A percentile compares a stretch with the other conserved stretches of the same genome.
These are phyloP conservation scores for Solanum lycopersicoides DNA, from an alignment of 257 asterid genomes.

Conservation along the genomic window DNA sequence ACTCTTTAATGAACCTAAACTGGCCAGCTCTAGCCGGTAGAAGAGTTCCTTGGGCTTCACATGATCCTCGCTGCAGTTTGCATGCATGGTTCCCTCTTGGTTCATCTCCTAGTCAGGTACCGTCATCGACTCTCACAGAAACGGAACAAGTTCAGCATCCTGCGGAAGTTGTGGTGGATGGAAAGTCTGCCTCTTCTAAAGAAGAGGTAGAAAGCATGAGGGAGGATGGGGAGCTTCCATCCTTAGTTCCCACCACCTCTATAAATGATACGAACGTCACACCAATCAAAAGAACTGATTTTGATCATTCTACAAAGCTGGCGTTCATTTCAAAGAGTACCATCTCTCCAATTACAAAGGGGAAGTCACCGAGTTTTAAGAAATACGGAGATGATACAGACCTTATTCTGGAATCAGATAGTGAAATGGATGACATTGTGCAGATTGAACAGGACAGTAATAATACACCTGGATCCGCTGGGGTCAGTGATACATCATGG, in stretches of 20 bases:
- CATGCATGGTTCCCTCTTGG: constrained; percentile 47
- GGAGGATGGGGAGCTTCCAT: constrained; percentile 96
- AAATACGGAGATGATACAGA: constrained; percentile 62
- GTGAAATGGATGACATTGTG: constrained; percentile 24
- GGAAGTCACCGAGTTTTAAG: constrained; percentile 63
- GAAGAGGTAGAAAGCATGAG: constrained; percentile 49
- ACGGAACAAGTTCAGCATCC: constrained; percentile 39
- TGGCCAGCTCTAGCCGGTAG: constrained; percentile 68
- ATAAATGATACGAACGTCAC: constrained; percentile 25
- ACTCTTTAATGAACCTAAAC: constrained; percentile 54
- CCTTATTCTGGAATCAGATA: constrained; percentile 76
- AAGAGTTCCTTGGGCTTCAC: constrained; percentile 87
- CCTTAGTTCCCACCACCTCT: constrained; percentile 32
- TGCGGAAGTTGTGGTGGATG: constrained; percentile 23
- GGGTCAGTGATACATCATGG: constrained; percentile 40
- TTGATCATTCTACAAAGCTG: constrained; percentile 43
- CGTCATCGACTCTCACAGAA: constrained; percentile 22
- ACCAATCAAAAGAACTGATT: constrained; percentile 35
- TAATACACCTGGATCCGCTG: constrained; percentile 11
- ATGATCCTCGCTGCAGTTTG: constrained; percentile 68
- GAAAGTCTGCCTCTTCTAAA: constrained; percentile 28
- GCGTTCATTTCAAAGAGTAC: constrained; percentile 61
- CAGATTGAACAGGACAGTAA: constrained; percentile 44
- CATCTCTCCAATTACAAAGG: constrained; percentile 46
- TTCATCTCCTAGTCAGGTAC: constrained; percentile 19